Base-by-base conservation (phyloP, 1,284 basidiomycete species). In the Apiotrichum montevideense region DNA sequence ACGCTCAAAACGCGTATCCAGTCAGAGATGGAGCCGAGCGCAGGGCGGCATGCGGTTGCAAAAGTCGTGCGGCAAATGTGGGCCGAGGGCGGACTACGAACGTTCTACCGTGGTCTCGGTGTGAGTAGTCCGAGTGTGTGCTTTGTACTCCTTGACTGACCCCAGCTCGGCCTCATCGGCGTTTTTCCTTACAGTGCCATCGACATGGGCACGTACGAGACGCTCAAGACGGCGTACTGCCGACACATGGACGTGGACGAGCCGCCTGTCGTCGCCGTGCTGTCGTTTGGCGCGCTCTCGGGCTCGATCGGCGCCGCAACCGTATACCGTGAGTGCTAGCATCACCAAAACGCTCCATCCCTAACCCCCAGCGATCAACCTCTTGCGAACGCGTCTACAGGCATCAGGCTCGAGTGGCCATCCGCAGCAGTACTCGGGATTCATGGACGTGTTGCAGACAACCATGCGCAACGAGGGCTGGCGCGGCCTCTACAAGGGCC, bases 141-240 rank as follows among this genome's bases (percentile, higher is more conserved):
- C 6, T 15, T 14, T 42, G 11, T 42, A 11, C 6, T 13, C 13
- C 21, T 8, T 46, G 13, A 21, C 21, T 37, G 39, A 46, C 11
- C 39, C 3, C 59, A 93, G 90, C 87, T 93, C 64, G 91, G 90
- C 50, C 81, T 94, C 42, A 72, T 93, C 59, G 91, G 91, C 39
- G 90, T 94, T 42, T 94, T 94, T 76, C 91, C 89, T 80, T 91
- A 82, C 61, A 75, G 87, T 21, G 91, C 91, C 7, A 95, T 95
- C 63, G 91, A 95, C 74, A 93, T 95, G 91, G 90, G 88, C 67
- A 92, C 91, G 0, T 95, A 93, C 58, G 91, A 95, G 78, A 88
- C 89, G 5, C 82, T 95, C 50, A 94, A 94, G 73, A 79, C 89
- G 44, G 83, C 87, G 1, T 94, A 94, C 72, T 77, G 87, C 52